Percentiles rank a stretch among this genome's conserved stretches.
Conservation (phyloP, 257 asterid genomes). For the Schizonepeta tenuifolia region DNA sequence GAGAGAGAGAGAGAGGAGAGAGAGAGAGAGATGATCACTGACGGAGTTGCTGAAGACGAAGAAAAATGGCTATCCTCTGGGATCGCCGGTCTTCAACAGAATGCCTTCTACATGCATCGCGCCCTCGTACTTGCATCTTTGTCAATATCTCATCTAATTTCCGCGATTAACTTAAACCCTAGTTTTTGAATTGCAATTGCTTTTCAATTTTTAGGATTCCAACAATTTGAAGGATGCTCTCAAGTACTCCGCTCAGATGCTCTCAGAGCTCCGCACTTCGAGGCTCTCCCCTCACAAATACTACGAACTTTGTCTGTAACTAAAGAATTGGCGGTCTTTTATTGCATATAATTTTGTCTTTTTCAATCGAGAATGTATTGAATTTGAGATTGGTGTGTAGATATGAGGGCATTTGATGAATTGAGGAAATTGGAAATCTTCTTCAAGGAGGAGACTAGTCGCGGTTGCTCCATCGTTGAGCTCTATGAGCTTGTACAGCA, state of each 20-base stretch:
- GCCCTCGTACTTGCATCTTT: constrained; percentile 67
- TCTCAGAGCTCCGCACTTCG: constrained; percentile 97
- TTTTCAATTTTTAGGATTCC: constrained; percentile 62
- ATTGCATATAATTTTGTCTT: constrained; percentile 20
- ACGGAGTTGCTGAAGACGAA: constrained; percentile 83
- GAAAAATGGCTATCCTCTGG: constrained; percentile 97
- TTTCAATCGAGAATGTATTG: neutral
- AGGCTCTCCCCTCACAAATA: constrained; percentile 98
- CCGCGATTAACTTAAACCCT: constrained; percentile 49
- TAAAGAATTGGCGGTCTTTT: constrained; percentile 28
- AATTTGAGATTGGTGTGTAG: constrained; percentile 47
- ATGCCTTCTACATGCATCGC: constrained; percentile 97
- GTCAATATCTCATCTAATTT: constrained; percentile 7
- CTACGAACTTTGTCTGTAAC: constrained; percentile 77
- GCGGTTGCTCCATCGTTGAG: constrained; percentile 96
- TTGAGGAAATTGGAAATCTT: constrained; percentile 92
- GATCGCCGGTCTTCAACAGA: constrained; percentile 96
- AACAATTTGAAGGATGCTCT: constrained; percentile 95
- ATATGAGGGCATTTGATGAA: constrained; percentile 99
- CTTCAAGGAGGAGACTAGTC: constrained; percentile 83
- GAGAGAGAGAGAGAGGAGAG: constrained; percentile 29
- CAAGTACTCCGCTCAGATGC: constrained; percentile 98
- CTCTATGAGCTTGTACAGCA: constrained; percentile 98
- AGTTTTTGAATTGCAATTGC: constrained; percentile 35
- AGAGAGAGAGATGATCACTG: constrained; percentile 57